These are phyloP conservation scores for Candida sonorensis DNA, from an alignment of 805 yeast species.

Conservation along the genomic window DNA sequence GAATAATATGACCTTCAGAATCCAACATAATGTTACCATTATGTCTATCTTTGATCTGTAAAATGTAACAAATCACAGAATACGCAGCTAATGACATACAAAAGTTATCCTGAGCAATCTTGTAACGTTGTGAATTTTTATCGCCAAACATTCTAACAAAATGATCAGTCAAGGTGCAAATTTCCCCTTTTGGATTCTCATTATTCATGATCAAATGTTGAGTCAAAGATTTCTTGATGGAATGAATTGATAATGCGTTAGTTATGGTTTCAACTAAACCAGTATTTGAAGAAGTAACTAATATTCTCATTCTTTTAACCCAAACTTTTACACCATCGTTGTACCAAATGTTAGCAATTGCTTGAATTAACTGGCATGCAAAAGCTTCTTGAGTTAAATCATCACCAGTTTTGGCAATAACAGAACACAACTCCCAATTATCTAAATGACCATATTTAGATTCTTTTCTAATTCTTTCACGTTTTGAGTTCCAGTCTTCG, in stretches of 20 bases:
- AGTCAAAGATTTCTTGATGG: conserved; percentile 88
- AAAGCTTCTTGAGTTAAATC: conserved; percentile 96
- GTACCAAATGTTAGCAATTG: conserved; percentile 83
- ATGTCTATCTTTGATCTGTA: conserved; percentile 94
- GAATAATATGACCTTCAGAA: conserved; percentile 89
- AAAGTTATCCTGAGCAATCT: conserved; percentile 77
- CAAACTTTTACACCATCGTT: conserved; percentile 64
- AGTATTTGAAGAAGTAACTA: conserved; percentile 83
- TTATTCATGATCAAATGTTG: conserved; percentile 62
- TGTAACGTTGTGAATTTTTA: conserved; percentile 44
- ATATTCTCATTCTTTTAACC: conserved; percentile 90
- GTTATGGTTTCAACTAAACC: conserved; percentile 96
- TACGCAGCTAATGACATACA: conserved; percentile 85
- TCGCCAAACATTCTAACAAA: conserved; percentile 72
- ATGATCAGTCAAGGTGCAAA: conserved; percentile 73
- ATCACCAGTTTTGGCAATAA: conserved; percentile 93
- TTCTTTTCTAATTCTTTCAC: conserved; percentile 67
- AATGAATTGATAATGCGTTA: conserved; percentile 88
- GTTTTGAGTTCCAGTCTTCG: conserved; percentile 88
- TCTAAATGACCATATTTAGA: conserved; percentile 80
- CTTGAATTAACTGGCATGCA: conserved; percentile 89
- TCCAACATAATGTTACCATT: conserved; percentile 98
- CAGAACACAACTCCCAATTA: conserved; percentile 94
- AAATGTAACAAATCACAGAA: conserved; percentile 79
- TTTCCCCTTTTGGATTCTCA: conserved; percentile 60